Base-by-base conservation (phyloP, 306 rosid species). In the Trifolium subterraneum region DNA sequence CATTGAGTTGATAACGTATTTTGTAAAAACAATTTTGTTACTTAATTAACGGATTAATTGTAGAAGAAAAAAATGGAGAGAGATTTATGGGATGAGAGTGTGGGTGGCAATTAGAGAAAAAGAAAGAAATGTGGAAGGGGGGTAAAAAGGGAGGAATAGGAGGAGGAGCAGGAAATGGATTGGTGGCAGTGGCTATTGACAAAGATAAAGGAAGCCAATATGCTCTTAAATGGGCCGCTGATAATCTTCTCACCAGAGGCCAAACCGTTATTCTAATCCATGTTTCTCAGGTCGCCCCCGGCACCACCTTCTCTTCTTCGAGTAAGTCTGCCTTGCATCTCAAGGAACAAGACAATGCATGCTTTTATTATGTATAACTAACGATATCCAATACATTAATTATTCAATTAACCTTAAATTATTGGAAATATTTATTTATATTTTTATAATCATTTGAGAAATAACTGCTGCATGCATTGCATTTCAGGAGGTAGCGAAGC, bases 191-290 rank as follows among this genome's bases (percentile, higher is more conserved):
- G 23, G 96, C 89, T 16, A 70, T 93, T 22, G 96, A 89, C 74
- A 88, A 85, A 75, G 96, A 93, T 11, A 91, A 91, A 83, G 96
- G 98, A 12, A 93, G 97, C 72, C 90, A 86, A 72, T 68, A 74
- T 5, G 97, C 98, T 77, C 85, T 93, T 35, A 87, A 83, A 82
- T 93, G 97, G 97, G 96, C 97, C 12, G 92, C 88, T 55, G 98
- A 93, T 56, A 82, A 64, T 78, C 77, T 93, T 72, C 82, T 93
- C 35, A 5, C 65, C 39, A 88, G 66, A 47, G 96, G 97, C 74
- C 91, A 88, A 86, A 86, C 87, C 61, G 79, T 93, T 44, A 31
- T 91, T 81, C 84, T 93, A 15, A 83, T 93, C 35, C 97, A 95
- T 71, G 98, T 90, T 55, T 77, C 85, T 79, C 90, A 80, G 13